Evolutionary conservation across 208 protist species (phyloP), one percentile per base, ranked within the genome.

Genomic region (Leishmania tarentolae): DNA sequence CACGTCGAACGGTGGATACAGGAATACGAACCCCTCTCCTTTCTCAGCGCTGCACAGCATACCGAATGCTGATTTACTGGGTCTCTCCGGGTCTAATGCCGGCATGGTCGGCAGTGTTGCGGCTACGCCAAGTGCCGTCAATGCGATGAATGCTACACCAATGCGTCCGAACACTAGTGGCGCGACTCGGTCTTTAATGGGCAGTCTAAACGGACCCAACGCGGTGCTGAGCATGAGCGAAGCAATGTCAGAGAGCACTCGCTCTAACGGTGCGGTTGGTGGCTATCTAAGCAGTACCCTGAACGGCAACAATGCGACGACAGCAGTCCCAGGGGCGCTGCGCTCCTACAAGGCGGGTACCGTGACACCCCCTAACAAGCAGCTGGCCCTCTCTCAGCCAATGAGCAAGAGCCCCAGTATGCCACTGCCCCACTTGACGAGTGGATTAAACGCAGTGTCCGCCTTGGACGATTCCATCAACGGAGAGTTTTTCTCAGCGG

Each of bases 361-460:
- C 9, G 66, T 81, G 31, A 87, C 86, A 11, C 83, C 86, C 65
- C 83, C 80, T 0, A 83, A 80, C 42, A 87, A 82, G 76, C 79
- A 89, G 61, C 74, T 87, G 0, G 74, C 61, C 2, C 73, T 87
- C 28, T 78, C 86, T 5, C 82, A 81, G 66, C 72, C 84, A 40
- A 70, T 65, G 17, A 79, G 77, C 73, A 72, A 83, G 72, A 84
- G 82, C 76, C 76, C 82, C 1, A 81, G 74, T 44, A 57, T 83
- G 80, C 35, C 50, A 17, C 76, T 70, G 61, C 52, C 35, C 56
- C 73, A 78, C 35, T 5, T 50, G 21, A 4, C 19, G 5, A 50
- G 46, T 21, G 76, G 44, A 1, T 1, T 79, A 40, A 79, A 50
- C 47, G 53, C 52, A 1, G 0, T 71, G 5, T 75, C 77, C 28